These are phyloP conservation scores for Talaromyces funiculosus DNA, from an alignment of 2,329 filamentous ascomycete genomes.

Conservation along the genomic window DNA sequence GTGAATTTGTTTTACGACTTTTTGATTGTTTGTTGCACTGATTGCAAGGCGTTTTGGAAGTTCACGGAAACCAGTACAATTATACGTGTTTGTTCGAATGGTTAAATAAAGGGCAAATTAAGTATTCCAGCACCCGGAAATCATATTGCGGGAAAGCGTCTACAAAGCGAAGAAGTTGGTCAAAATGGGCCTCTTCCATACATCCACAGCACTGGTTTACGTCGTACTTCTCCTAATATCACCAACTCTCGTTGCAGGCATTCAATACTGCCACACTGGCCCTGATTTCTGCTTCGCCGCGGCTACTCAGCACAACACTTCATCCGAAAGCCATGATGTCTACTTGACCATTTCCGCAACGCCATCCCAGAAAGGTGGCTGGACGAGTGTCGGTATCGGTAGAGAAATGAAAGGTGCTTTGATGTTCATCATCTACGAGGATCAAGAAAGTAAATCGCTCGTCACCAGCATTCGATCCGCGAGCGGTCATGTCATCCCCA, in stretches of 20 bases:
- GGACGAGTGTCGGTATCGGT: slow-evolving; percentile 25
- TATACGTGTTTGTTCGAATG: neutral
- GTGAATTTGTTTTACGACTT: neutral
- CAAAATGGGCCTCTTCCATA: neutral
- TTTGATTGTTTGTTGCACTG: neutral
- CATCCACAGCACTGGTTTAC: neutral
- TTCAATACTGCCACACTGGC: slow-evolving; percentile 13
- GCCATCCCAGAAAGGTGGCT: slow-evolving; percentile 14
- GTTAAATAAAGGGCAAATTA: neutral
- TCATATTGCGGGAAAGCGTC: neutral
- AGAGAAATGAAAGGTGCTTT: slow-evolving; percentile 23
- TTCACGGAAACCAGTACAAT: too few species aligned
- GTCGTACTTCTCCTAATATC: slow-evolving; percentile 17
- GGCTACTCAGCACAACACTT: slow-evolving; percentile 9
- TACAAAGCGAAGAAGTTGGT: neutral
- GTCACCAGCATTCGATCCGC: slow-evolving; percentile 24
- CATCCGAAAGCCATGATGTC: slow-evolving; percentile 10
- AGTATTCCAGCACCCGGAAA: neutral
- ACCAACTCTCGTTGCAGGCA: slow-evolving; percentile 6
- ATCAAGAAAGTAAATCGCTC: slow-evolving; percentile 20
- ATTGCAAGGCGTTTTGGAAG: neutral
- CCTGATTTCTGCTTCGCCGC: slow-evolving; percentile 14
- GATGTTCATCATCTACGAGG: slow-evolving; percentile 26
- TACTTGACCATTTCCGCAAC: slow-evolving; percentile 14
- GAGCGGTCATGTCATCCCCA: slow-evolving; percentile 23